Conservation (phyloP, 148 eudicot species). For the Chenopodium album region DNA sequence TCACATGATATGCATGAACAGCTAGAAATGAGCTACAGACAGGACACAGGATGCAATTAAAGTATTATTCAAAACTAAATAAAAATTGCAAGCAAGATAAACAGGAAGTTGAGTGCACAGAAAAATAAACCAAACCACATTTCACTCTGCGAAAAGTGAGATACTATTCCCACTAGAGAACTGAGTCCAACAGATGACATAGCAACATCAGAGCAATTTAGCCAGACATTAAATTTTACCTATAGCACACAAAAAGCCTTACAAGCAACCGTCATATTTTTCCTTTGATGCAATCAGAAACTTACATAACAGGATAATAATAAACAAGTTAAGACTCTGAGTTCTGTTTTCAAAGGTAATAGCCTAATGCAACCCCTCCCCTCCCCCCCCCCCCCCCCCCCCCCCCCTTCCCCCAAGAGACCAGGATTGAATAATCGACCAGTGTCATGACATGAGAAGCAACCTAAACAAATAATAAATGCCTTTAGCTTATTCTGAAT, state of each 20-base stretch:
- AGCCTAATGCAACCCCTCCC: not conserved
- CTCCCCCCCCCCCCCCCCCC: not conserved
- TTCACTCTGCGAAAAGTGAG: not conserved
- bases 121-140: not conserved
- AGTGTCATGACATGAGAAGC: not conserved
- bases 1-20: constrained; percentile 23
- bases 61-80: not conserved
- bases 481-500: not conserved
- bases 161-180: not conserved
- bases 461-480: not conserved
- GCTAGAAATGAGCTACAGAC: constrained; percentile 16
- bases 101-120: constrained; percentile 1
- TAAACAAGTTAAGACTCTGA: not conserved
- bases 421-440: not conserved
- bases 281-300: not conserved
- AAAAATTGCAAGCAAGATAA: constrained; percentile 19
- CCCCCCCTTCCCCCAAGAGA: not conserved
- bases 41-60: not conserved
- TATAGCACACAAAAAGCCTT: not conserved
- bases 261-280: not conserved
- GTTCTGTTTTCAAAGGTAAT: not conserved
- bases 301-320: not conserved
- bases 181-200: not conserved
- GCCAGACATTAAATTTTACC: not conserved
- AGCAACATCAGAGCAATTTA: not conserved